A percentile compares a stretch with the other conserved stretches of the same genome.
Evolutionary conservation across 139 green algal genomes (phyloP).

Genomic region (Edaphochlamys debaryana): DNA sequence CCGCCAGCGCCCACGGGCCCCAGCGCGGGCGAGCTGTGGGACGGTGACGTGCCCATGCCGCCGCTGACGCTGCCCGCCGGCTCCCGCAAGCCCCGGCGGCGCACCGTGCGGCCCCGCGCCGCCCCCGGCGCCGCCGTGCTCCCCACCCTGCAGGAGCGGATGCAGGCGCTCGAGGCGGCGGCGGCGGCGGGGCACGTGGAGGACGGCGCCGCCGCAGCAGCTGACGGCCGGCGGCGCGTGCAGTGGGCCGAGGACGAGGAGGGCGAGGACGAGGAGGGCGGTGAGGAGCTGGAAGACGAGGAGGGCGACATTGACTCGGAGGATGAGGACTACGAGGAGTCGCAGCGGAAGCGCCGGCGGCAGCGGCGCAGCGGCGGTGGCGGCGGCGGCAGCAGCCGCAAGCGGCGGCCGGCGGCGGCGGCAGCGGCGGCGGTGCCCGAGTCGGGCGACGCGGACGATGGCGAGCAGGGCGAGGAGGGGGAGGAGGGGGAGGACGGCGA

Average conservation of each 20-base stretch:
- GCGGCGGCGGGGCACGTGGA: neutral
- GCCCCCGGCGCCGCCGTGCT: neutral
- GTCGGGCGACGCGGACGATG: neutral
- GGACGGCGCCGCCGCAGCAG: neutral
- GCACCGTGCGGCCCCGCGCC: neutral
- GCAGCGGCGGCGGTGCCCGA: neutral
- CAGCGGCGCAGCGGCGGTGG: too few species aligned
- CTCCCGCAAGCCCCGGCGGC: neutral
- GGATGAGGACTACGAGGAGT: constrained; percentile 11
- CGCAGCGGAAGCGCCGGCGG: neutral
- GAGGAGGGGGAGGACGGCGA: neutral
- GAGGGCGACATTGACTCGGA: constrained; percentile 4
- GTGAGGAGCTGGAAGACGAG: neutral
- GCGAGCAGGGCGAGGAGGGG: neutral
- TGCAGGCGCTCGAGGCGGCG: neutral
- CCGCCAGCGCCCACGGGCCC: neutral
- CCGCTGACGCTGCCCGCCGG: neutral
- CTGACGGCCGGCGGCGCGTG: neutral
- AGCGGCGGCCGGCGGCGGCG: neutral
- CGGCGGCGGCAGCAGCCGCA: neutral
- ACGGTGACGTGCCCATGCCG: too few species aligned
- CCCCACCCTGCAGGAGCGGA: neutral
- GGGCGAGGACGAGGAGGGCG: constrained; percentile 7
- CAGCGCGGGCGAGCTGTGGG: too few species aligned
- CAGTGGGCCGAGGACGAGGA: neutral